phyloP scores from a whole-genome alignment of 495 filamentous ascomycete species.

The Penicillium daleae region DNA sequence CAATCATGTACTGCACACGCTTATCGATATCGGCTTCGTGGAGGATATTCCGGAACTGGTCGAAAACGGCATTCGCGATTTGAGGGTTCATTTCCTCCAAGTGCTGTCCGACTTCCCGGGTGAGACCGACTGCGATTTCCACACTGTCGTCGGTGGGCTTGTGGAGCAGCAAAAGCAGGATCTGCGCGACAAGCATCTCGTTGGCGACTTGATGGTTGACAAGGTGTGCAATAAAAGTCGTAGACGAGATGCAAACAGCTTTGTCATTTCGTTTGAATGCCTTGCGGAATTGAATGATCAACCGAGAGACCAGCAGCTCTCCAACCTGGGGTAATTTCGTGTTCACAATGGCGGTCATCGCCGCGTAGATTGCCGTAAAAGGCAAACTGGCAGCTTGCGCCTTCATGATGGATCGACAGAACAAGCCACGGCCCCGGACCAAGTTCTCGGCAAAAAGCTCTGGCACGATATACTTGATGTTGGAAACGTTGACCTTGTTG shows the following conservation, averaged over 20 bases:
- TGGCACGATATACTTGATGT: conserved; percentile 96
- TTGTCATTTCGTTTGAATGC: conserved; percentile 97
- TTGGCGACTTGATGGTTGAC: conserved; percentile 95
- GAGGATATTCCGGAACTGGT: conserved; percentile 91
- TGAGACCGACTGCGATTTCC: conserved; percentile 93
- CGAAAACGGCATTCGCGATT: conserved; percentile 87
- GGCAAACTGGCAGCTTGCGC: conserved; percentile 95
- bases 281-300: conserved; percentile 93
- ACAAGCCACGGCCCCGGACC: conserved; percentile 85
- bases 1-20: conserved; percentile 97
- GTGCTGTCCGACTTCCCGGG: conserved; percentile 87
- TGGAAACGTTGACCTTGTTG: conserved; percentile 97
- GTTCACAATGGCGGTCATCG: conserved; percentile 95
- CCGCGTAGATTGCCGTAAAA: conserved; percentile 93
- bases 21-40: conserved; percentile 97
- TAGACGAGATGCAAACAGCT: conserved; percentile 85
- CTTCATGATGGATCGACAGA: conserved; percentile 96
- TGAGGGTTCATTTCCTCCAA: conserved; percentile 89
- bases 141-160: conserved; percentile 98
- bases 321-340: conserved; percentile 95
- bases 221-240: conserved; percentile 92
- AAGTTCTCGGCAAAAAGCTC: conserved; percentile 96
- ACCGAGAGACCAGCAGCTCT: conserved; percentile 81
- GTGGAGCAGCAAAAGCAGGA: conserved; percentile 82
- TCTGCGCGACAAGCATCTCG: conserved; percentile 90